Percentiles rank a stretch among this genome's conserved stretches.
Conservation (phyloP, 768 basidiomycete species). For the Agaricus sinodeliciosus region DNA sequence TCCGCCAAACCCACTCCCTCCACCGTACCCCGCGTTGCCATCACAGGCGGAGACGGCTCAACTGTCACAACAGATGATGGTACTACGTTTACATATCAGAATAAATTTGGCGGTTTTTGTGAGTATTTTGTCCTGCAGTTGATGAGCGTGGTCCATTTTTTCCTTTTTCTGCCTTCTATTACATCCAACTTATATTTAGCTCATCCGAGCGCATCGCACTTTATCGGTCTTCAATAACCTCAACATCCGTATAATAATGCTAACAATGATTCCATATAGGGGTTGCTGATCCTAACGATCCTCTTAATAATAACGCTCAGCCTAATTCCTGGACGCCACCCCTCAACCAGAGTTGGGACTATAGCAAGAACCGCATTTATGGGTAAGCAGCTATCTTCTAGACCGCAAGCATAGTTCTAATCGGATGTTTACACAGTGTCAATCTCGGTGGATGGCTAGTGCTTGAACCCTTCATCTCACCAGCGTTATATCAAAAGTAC, state of each 20-base stretch:
- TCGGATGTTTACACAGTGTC: slow-evolving; percentile 34
- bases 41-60: slow-evolving; percentile 65
- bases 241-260: neutral
- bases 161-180: neutral
- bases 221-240: neutral
- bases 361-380: slow-evolving; percentile 50
- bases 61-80: slow-evolving; percentile 61
- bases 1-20: slow-evolving; percentile 5
- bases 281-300: slow-evolving; percentile 61
- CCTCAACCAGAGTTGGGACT: slow-evolving; percentile 71
- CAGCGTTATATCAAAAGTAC: slow-evolving; percentile 64
- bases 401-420: neutral
- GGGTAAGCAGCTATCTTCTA: slow-evolving; percentile 36
- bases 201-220: slow-evolving; percentile 1
- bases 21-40: slow-evolving; percentile 16
- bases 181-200: neutral
- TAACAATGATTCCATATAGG: slow-evolving; percentile 29
- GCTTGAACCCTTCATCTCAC: slow-evolving; percentile 66
- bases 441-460: slow-evolving; percentile 78
- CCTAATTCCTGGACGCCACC: slow-evolving; percentile 79
- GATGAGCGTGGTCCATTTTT: neutral
- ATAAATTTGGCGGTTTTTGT: slow-evolving; percentile 73
- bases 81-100: slow-evolving; percentile 66
- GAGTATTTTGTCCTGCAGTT: slow-evolving; percentile 23
- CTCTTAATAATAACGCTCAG: slow-evolving; percentile 68